Percentiles rank a stretch among this genome's conserved stretches.
These are phyloP conservation scores for Echinosophora koreensis DNA, from an alignment of 306 rosid species.

Conservation along the genomic window DNA sequence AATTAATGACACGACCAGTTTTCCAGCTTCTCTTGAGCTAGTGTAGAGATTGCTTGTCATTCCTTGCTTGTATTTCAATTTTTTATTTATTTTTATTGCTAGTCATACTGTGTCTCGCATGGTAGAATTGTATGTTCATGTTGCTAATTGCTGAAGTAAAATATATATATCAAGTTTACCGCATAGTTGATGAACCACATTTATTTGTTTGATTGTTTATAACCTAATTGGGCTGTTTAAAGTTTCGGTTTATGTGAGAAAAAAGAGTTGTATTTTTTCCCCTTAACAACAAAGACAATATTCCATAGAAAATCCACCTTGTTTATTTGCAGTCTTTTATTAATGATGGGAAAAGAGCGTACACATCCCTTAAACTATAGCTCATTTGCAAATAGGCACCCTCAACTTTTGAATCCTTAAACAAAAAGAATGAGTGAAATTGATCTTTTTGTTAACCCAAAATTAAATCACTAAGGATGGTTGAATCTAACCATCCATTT, in stretches of 20 bases:
- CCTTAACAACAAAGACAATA: not conserved
- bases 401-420: no score
- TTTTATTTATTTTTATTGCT: not conserved
- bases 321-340: conserved; percentile 1
- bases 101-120: not conserved
- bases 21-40: conserved; percentile 22
- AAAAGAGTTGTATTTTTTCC: not conserved
- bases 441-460: no score
- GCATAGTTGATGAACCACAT: not conserved
- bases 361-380: no score
- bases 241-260: not conserved
- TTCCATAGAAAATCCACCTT: conserved; percentile 5
- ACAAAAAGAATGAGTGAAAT: no score
- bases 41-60: conserved; percentile 14
- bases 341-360: no score
- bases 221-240: conserved; percentile 7
- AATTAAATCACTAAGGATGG: no score
- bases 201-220: conserved; percentile 18
- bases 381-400: no score
- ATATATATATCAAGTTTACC: conserved; percentile 14
- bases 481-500: no score
- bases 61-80: conserved; percentile 2
- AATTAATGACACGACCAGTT: not conserved
- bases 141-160: not conserved
- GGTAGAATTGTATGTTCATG: not conserved